Evolutionary conservation across 139 green algal genomes (phyloP), one percentile per base, ranked within the genome.

Genomic region (Picochlorum sp.): DNA sequence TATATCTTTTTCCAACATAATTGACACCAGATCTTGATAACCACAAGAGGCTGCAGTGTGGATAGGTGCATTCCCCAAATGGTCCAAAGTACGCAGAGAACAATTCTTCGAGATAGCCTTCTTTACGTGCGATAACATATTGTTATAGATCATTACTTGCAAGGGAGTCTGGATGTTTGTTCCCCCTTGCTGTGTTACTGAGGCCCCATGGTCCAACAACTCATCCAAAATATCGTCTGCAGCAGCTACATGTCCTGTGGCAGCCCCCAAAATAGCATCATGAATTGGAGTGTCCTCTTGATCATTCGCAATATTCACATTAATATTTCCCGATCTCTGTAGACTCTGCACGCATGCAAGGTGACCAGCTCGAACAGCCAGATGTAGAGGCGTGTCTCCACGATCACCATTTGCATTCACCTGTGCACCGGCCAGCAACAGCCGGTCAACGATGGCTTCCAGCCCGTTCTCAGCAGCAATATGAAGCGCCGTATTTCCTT

Each of bases 401-500:
- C 20, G 12, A 20, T 50, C 52, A 30, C 24, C 33, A 14, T 18
- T 20, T 45, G 16, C 3, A 43, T 44, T 43, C 5, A 45, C 28
- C 20, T 45, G n/a, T 6, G 24, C 52, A 20, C n/a, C 22, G 18
- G 12, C n/a, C 18, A 14, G 16, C 7, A 59, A 18, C 24, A 59
- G 26, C 18, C n/a, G 52, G 20, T 59, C 52, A 12, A 59, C 22
- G 14, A 59, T 50, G 3, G 22, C 20, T 14, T 28, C 8, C 8
- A 59, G 9, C 7, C 52, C 52, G n/a, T 26, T 26, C 20, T 41
- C 33, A 45, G 52, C 52, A 8, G 52, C 52, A 5, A 59, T 1
- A 45, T 59, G 52, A 14, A 59, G 26, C 20, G 52, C n/a, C 7
- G 52, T 59, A 14, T 41, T 59, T 4, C 52, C 52, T 43, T 59